These are phyloP conservation scores for Candida insectorum DNA, from an alignment of 805 yeast species.

Conservation along the genomic window DNA sequence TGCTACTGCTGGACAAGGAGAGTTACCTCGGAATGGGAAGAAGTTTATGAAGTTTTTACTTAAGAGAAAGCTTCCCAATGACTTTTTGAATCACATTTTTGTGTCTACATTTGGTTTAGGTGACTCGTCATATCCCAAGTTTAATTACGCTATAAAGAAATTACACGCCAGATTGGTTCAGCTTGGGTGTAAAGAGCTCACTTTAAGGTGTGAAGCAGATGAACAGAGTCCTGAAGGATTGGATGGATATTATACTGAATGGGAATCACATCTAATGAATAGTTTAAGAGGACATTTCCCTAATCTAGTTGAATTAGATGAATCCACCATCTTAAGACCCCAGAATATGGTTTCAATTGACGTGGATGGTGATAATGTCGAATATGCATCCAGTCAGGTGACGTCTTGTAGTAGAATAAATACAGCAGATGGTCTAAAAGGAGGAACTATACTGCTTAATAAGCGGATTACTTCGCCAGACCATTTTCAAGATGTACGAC, in stretches of 20 bases:
- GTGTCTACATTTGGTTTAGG: constrained; percentile 88
- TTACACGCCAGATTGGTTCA: constrained; percentile 75
- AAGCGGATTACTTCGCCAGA: constrained; percentile 59
- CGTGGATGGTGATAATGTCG: constrained; percentile 3
- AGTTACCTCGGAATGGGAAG: constrained; percentile 72
- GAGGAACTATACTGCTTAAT: constrained; percentile 51
- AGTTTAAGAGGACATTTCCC: constrained; percentile 21
- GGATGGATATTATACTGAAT: constrained; percentile 74
- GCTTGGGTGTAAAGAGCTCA: constrained; percentile 73
- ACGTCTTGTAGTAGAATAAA: constrained; percentile 9
- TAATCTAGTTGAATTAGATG: constrained; percentile 19
- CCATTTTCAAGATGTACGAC: constrained; percentile 91
- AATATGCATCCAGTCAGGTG: background rate
- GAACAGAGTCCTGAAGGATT: constrained; percentile 77
- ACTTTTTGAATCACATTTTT: constrained; percentile 56
- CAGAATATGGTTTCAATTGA: constrained; percentile 12
- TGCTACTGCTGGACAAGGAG: constrained; percentile 96
- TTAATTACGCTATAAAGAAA: constrained; percentile 83
- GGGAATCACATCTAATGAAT: constrained; percentile 53
- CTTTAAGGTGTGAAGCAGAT: constrained; percentile 83
- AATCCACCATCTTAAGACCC: constrained; percentile 24
- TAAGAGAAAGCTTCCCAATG: constrained; percentile 56
- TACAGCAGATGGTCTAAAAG: background rate
- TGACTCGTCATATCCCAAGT: constrained; percentile 86
- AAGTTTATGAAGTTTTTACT: constrained; percentile 75